These are phyloP conservation scores for Rosa hybrid DNA, from an alignment of 331 rosid genomes.

Conservation along the genomic window DNA sequence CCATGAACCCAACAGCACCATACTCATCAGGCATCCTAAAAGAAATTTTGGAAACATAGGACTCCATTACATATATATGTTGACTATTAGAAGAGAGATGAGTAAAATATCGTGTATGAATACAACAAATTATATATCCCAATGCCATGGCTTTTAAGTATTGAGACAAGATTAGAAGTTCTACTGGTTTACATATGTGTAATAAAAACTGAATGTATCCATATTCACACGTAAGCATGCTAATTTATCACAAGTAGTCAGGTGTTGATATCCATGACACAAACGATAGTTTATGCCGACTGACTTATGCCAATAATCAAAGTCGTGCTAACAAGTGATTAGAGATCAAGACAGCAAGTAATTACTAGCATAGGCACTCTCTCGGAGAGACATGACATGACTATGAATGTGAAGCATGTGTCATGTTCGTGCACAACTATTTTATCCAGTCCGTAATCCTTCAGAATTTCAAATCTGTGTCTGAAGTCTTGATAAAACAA, in stretches of 20 bases:
- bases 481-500: not conserved
- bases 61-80: not conserved
- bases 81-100: not conserved
- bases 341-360: not conserved
- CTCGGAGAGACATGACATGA: not conserved
- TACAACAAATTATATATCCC: not conserved
- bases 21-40: not conserved
- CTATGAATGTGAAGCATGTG: not conserved
- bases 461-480: not conserved
- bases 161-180: not conserved
- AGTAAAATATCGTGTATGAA: not conserved
- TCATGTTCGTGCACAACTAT: not conserved
- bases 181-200: not conserved
- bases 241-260: not conserved
- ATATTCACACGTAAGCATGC: not conserved
- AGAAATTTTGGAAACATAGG: not conserved
- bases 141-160: not conserved
- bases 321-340: not conserved
- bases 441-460: not conserved
- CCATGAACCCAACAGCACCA: not conserved
- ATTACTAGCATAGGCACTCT: not conserved
- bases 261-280: not conserved
- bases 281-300: not conserved
- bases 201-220: not conserved
- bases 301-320: not conserved